Evolutionary conservation across 805 yeast genomes (phyloP), one percentile per base, ranked within the genome.

Genomic region (Henningerozyma blattae): DNA sequence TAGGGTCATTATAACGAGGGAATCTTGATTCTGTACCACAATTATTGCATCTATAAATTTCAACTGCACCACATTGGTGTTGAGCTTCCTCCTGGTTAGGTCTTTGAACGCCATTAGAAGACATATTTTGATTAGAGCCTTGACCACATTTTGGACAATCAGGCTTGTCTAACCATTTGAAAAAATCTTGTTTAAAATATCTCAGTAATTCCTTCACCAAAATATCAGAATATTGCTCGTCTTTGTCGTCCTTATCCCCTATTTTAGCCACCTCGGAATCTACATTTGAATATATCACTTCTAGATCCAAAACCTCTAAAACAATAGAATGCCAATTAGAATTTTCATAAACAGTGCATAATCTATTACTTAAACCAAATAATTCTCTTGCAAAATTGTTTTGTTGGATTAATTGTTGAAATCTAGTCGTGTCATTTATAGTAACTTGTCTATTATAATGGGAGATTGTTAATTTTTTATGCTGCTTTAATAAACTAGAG

Each of bases 131-230:
- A 4, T 61, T 62, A 2, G 49, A 50, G 16, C 56, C 56, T 14
- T 30, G 30, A 0, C 62, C 65, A 52, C 94, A 81, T 0, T 33
- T 33, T 0, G 59, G 49, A 44, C 95, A 83, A 9, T 61, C 51
- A 0, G 91, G 85, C 25, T 67, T 66, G 46, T 80, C 79, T 7
- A 83, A 76, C 97, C 97, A 89, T 18, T 58, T 62, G 59, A 89
- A 89, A 59, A 83, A 86, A 27, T 72, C 77, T 27, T 75, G 62
- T 45, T 84, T 85, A 61, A 78, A 89, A 77, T 84, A 80, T 31
- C 64, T 56, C 12, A 80, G 56, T 22, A 77, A 49, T 39, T 71
- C 79, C 40, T 61, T 62, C 1, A 79, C 78, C 3, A 80, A 41
- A 19, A 67, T 59, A 48, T 80, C 89, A 26, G 70, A 66, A 36